Percentiles rank a stretch among this genome's conserved stretches.
Conservation (phyloP, 352 stramenopile species). For the Globisporangium ultimum region DNA sequence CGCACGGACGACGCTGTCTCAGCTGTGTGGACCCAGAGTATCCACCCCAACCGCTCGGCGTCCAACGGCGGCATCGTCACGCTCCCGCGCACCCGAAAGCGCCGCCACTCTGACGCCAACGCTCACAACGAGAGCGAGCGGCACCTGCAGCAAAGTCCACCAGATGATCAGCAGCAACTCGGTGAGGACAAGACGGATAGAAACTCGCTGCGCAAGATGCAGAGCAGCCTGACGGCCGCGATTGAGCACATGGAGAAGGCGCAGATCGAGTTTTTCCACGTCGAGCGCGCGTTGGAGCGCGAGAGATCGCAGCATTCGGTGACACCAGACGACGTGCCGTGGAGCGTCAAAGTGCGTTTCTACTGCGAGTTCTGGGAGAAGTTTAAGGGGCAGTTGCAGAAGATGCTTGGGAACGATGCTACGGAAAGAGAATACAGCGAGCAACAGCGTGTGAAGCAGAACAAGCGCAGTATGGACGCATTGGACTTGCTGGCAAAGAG, state of each 20-base stretch:
- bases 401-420: neutral
- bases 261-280: conserved; percentile 10
- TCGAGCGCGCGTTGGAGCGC: conserved; percentile 1
- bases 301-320: neutral
- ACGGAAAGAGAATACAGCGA: neutral
- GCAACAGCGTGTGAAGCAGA: neutral
- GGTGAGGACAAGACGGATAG: no score
- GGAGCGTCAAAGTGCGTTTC: conserved; percentile 9
- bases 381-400: conserved; percentile 6
- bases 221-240: conserved; percentile 1
- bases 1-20: no score
- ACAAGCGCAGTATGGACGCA: neutral
- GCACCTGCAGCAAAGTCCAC: no score
- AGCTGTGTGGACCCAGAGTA: no score
- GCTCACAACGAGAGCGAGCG: no score
- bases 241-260: conserved; percentile 13
- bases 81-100: no score
- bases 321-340: neutral
- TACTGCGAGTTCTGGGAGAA: conserved; percentile 14
- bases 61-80: no score
- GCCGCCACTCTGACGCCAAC: no score
- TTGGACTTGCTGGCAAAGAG: conserved; percentile 7
- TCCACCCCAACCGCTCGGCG: no score
- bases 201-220: neutral
- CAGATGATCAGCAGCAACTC: no score